Base-by-base conservation (phyloP, 1,284 basidiomycete species). In the Grifola frondosa region DNA sequence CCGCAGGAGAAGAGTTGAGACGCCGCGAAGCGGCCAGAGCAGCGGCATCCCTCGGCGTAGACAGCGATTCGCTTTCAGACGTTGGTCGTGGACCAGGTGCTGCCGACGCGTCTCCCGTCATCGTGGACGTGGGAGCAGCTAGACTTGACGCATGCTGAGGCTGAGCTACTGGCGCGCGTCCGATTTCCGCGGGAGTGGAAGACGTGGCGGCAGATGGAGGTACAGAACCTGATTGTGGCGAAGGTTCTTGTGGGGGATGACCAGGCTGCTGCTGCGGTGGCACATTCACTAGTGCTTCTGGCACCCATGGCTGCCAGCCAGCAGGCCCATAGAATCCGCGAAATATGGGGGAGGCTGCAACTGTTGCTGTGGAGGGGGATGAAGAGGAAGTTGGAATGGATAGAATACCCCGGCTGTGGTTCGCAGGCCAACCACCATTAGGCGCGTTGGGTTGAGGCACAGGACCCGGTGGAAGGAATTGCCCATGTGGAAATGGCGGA, bases 251-350 rank as follows among this genome's bases (percentile, higher is more conserved):
- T 17, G 23, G 23, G 35, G 9, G 23, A 12, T 9, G 35, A 17
- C 23, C 5, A 9, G 5, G 22, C 20, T 19, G 17, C 13, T 28
- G 40, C 32, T 20, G 29, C 19, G 31, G 30, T 34, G 33, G 32
- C n/a, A 20, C 28, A 38, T 37, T 42, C 21, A 40, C 35, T 46
- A 37, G 46, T 42, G 28, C 29, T 10, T 20, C 32, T 17, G 35
- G 49, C 29, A 65, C 67, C 82, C 83, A 86, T 19, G 73, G 73
- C 43, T 77, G 78, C 80, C 81, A 85, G 64, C 69, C n/a, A 75
- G 78, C 75, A 13, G 82, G 82, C 4, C 80, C 81, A 28, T 73
- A 66, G 50, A 84, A 86, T 6, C 84, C 84, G 46, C 63, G 52
- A 40, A 65, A 63, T 6, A 61, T 41, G 66, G 66, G 1, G 63